A percentile compares a stretch with the other conserved stretches of the same genome.
These are phyloP conservation scores for Coprinopsis strossmayeri DNA, from an alignment of 768 basidiomycete genomes.

Conservation along the genomic window DNA sequence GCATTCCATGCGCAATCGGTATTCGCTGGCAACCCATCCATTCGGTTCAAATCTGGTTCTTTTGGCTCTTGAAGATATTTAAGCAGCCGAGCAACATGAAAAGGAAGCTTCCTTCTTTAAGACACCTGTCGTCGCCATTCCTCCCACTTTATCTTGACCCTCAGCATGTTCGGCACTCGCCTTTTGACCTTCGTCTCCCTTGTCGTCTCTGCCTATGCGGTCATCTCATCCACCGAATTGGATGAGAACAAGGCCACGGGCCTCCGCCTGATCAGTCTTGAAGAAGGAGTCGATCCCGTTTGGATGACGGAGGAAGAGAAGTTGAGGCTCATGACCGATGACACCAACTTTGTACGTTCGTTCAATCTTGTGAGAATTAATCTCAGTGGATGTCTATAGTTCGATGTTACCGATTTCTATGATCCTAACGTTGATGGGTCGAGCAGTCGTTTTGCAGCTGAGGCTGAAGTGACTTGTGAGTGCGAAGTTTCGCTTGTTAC, in stretches of 20 bases:
- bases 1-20: too few relatives aligned
- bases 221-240: conserved; percentile 28
- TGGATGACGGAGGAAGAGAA: conserved; percentile 36
- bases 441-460: conserved; percentile 16
- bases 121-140: too few relatives aligned
- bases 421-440: conserved; percentile 20
- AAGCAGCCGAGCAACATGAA: too few relatives aligned
- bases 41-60: too few relatives aligned
- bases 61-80: too few relatives aligned
- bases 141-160: too few relatives aligned
- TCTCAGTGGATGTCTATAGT: conserved; percentile 20
- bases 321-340: conserved; percentile 26
- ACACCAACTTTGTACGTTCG: conserved; percentile 28
- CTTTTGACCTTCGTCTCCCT: neutral
- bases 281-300: conserved; percentile 28
- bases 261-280: conserved; percentile 29
- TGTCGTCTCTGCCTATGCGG: conserved; percentile 3
- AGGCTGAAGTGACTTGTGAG: conserved; percentile 24
- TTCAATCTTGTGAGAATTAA: neutral
- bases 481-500: neutral
- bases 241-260: conserved; percentile 26
- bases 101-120: too few relatives aligned
- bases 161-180: conserved; percentile 1
- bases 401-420: conserved; percentile 35
- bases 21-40: too few relatives aligned